phyloP scores from a whole-genome alignment of 768 basidiomycete genomes.

The Polyporus arcularius region DNA sequence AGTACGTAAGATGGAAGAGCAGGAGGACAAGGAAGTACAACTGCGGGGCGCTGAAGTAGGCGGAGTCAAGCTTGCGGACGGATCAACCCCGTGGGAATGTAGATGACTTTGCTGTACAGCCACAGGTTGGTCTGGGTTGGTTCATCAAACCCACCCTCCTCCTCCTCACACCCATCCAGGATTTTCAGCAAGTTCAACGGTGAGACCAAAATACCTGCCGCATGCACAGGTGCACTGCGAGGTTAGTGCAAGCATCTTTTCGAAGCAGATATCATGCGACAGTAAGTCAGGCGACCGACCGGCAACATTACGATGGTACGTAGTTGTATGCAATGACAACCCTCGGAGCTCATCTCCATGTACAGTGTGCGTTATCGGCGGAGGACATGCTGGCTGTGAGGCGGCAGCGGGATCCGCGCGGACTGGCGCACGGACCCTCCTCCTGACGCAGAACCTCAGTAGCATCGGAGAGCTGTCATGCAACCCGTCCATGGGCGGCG shows the following conservation, averaged over 20 bases:
- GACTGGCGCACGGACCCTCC: constrained; percentile 75
- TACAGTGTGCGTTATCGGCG: constrained; percentile 83
- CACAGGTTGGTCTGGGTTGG: too few relatives aligned
- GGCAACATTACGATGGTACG: constrained; percentile 25
- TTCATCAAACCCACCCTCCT: too few relatives aligned
- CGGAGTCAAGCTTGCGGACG: too few relatives aligned
- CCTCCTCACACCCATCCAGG: too few relatives aligned
- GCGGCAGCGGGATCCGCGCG: constrained; percentile 87
- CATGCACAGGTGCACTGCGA: constrained; percentile 9
- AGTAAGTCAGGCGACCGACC: constrained; percentile 2
- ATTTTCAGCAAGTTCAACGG: background rate
- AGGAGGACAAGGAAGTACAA: too few relatives aligned
- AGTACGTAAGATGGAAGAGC: too few relatives aligned
- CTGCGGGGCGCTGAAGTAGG: too few relatives aligned
- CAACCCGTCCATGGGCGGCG: constrained; percentile 90
- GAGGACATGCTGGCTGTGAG: constrained; percentile 92
- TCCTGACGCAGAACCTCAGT: constrained; percentile 80
- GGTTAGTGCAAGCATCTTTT: background rate
- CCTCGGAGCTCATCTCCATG: background rate
- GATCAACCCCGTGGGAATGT: background rate
- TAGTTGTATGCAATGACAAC: background rate
- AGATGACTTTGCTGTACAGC: too few relatives aligned
- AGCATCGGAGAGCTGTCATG: constrained; percentile 87
- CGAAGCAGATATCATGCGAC: constrained; percentile 10
- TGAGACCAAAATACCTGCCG: background rate